phyloP scores from a whole-genome alignment of 2,329 filamentous ascomycete genomes.

The Kalmusia sp. region DNA sequence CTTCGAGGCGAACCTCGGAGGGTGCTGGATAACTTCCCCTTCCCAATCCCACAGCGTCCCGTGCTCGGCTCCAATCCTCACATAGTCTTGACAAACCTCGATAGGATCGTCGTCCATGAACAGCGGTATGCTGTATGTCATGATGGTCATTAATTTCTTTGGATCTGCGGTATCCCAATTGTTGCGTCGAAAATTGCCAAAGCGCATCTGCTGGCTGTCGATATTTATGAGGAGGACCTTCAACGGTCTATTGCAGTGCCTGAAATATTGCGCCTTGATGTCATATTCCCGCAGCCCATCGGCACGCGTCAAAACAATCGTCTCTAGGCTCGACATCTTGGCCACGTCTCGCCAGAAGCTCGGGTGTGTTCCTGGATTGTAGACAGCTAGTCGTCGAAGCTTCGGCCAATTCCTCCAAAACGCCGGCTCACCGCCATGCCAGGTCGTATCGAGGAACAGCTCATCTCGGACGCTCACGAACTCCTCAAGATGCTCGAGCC shows the following conservation, averaged over 20 bases:
- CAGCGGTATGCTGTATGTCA: conserved; percentile 49
- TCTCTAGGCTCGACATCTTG: conserved; percentile 47
- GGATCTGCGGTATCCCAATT: conserved; percentile 32
- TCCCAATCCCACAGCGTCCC: conserved; percentile 42
- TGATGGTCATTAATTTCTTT: conserved; percentile 47
- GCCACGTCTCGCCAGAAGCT: conserved; percentile 39
- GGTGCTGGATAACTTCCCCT: conserved; percentile 22
- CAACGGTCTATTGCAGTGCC: conserved; percentile 19
- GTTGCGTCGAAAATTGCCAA: conserved; percentile 26
- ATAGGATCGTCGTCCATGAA: conserved; percentile 50
- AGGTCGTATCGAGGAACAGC: conserved; percentile 47
- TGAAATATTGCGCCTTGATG: conserved; percentile 52
- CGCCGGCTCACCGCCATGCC: conserved; percentile 29
- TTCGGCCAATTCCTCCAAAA: conserved; percentile 56
- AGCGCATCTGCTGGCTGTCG: conserved; percentile 19
- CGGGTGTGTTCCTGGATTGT: conserved; percentile 49
- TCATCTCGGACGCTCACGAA: conserved; percentile 59
- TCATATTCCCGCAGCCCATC: conserved; percentile 45
- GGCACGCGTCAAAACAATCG: conserved; percentile 53
- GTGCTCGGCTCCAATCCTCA: conserved; percentile 50
- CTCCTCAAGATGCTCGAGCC: conserved; percentile 55
- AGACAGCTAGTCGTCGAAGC: conserved; percentile 54
- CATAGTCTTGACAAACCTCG: conserved; percentile 51
- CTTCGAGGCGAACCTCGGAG: conserved; percentile 1
- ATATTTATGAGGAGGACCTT: conserved; percentile 31